A percentile compares a stretch with the other conserved stretches of the same genome.
Evolutionary conservation across 306 rosid species (phyloP).

Genomic region (Inga laurina): DNA sequence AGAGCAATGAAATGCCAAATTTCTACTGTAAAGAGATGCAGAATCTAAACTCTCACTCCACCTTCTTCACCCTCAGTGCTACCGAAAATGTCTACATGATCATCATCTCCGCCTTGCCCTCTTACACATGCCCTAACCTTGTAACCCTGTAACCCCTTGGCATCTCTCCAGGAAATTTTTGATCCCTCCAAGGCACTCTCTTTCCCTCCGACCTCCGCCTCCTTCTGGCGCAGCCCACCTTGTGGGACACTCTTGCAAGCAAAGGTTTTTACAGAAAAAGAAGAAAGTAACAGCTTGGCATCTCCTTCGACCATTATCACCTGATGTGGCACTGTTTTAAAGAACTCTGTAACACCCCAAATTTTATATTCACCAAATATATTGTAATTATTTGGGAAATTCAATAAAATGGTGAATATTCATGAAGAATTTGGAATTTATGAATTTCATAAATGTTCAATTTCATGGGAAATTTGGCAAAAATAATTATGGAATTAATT

Average conservation of each 20-base stretch:
- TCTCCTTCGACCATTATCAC: too few relatives aligned
- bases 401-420: too few relatives aligned
- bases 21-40: neutral
- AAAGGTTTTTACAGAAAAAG: too few relatives aligned
- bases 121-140: neutral
- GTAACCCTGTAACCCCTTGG: neutral
- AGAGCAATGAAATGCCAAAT: neutral
- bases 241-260: neutral
- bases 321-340: too few relatives aligned
- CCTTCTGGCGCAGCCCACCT: neutral
- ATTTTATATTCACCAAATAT: too few relatives aligned
- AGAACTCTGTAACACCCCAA: too few relatives aligned
- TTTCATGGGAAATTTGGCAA: too few relatives aligned
- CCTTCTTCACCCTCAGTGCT: neutral
- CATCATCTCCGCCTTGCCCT: neutral
- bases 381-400: too few relatives aligned
- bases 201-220: neutral
- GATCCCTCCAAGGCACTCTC: neutral
- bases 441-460: too few relatives aligned
- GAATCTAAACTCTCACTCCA: constrained; percentile 1
- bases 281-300: too few relatives aligned
- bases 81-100: neutral
- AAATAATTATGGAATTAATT: too few relatives aligned
- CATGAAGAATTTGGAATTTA: too few relatives aligned
- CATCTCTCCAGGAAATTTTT: neutral